Evolutionary conservation across 352 stramenopile species (phyloP), one percentile per base, ranked within the genome.

Genomic region (Peronospora tabacina): DNA sequence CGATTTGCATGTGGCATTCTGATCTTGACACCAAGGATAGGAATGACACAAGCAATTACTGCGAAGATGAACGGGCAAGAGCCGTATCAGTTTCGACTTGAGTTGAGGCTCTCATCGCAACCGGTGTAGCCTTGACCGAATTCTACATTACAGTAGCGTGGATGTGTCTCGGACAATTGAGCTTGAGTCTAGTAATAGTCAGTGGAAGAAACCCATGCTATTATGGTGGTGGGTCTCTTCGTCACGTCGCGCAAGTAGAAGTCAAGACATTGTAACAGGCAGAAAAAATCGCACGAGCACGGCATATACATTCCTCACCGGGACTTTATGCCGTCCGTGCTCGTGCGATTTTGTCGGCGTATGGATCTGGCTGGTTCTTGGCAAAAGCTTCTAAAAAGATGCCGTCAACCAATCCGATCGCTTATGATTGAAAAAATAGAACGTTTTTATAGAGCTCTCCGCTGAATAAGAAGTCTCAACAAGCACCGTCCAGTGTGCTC

Each of bases 401-500:
- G 3, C 37, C 15, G 2, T 24, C 9, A 39, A 20, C 51, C 52
- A 63, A 63, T 63, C 41, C 52, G 5, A 48, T 28, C 35, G 15
- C 30, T 4, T 22, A 15, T 17, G 29, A 16, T 15, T 12, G 22
- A 26, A 45, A 62, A 63, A 59, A 24, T 66, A 55, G 58, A 66
- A 55, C 42, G 10, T 12, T 63, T 55, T 54, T 47, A 45, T 61
- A 53, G 51, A 61, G 56, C 36, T 30, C 22, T 13, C n/a, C 17
- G 9, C n/a, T 52, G 46, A 66, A 68, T 61, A 64, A 68, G 49
- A 62, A 26, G 42, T 19, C 41, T 36, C 5, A 26, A 26, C 2
- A 26, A 5, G 59, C 44, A 52, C 41, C 60, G 57, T 62, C 47
- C 41, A 29, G 1, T 15, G 3, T 12, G 19, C 3, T 22, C 35